These are phyloP conservation scores for Ganoderma sinense DNA, from an alignment of 1,284 basidiomycete species.

Conservation along the genomic window DNA sequence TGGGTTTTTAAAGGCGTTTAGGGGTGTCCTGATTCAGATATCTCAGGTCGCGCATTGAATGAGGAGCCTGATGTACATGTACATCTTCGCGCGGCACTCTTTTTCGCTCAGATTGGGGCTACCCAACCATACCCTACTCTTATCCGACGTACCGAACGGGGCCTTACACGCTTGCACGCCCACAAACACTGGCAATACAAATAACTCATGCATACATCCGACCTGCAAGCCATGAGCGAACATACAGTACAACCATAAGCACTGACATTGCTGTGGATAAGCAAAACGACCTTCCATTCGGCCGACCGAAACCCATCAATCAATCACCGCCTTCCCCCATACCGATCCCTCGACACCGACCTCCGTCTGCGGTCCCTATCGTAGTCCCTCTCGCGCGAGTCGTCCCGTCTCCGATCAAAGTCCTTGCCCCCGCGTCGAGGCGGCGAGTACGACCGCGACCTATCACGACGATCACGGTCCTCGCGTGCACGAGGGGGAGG, in stretches of 20 bases:
- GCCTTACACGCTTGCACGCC: neutral
- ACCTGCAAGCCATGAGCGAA: conserved; percentile 2
- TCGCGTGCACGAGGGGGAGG: conserved; percentile 1
- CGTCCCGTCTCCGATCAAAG: conserved; percentile 28
- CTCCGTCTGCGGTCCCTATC: conserved; percentile 30
- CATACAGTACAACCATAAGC: conserved; percentile 21
- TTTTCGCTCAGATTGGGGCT: no score
- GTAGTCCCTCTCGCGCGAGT: conserved; percentile 29
- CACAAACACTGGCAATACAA: neutral
- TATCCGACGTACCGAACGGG: no score
- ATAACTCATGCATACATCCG: conserved; percentile 1
- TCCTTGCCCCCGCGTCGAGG: conserved; percentile 31
- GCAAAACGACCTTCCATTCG: conserved; percentile 27
- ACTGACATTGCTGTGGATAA: neutral
- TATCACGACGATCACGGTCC: neutral
- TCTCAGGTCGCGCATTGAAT: no score
- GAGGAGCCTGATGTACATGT: no score
- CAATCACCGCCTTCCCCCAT: conserved; percentile 23
- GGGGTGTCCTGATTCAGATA: no score
- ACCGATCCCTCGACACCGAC: conserved; percentile 33
- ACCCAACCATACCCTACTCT: no score
- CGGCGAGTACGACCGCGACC: conserved; percentile 32
- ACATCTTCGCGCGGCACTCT: no score
- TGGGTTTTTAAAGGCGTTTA: no score
- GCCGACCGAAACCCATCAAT: conserved; percentile 9